Base-by-base conservation (phyloP, 148 eudicot species). In the Rheum nobile region DNA sequence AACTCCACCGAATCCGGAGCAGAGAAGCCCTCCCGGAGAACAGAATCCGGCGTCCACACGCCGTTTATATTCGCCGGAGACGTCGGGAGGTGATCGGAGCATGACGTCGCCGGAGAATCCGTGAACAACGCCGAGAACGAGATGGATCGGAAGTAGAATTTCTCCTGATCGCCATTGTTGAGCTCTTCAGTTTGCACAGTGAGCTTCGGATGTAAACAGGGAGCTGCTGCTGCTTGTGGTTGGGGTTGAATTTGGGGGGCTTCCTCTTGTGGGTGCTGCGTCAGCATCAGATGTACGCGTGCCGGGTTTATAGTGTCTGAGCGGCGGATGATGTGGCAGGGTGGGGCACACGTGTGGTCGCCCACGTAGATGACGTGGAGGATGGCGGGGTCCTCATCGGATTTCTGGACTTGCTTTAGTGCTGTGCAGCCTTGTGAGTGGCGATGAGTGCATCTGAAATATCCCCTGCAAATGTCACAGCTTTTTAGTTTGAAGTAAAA, bases 381-480 rank as follows among this genome's bases (percentile, higher is more conserved):
- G 43, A 84, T 39, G 21, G 82, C 78, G 35, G 88, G 84, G 71
- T 95, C 97, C n/a, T 88, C 91, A 31, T 91, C 97, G 24, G 89
- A 86, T 46, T 96, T 79, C 47, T 95, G 99, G 73, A 95, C 97
- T 85, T 90, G 96, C 82, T 88, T 91, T 79, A 77, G 82, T 1
- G 96, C 96, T 75, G 75, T 77, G 65, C 97, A 95, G 50, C 83
- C 82, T 71, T 86, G 89, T n/a, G 73, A 39, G 29, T 35, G 76
- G 0, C 94, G 89, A 81, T 95, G 88, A 17, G 99, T 95, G 83
- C 99, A 95, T 84, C 97, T 84, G 80, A 89, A 94, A 76, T 91
- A 85, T 72, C 82, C 83, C 77, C 84, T 81, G 81, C 73, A 81
- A 57, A 4, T 57, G n/a, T 52, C 9, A 10, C 55, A 19, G 9